Evolutionary conservation across 1,139 yeast genomes (phyloP).

Genomic region (Saccharomyces hybrid): DNA sequence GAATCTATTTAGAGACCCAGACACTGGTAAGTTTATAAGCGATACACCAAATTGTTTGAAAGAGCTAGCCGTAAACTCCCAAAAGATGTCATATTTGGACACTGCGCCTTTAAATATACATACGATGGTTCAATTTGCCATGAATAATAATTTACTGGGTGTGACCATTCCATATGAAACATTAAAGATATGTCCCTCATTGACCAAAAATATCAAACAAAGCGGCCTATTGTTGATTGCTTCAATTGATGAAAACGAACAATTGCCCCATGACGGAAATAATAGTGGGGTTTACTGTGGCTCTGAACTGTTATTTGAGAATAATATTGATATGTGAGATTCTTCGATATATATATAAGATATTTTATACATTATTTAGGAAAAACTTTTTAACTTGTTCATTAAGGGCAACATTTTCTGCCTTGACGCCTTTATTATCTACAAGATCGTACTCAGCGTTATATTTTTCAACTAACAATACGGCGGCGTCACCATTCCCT

Average conservation of each 20-base stretch:
- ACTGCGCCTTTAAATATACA: slow-evolving; percentile 47
- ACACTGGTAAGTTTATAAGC: slow-evolving; percentile 32
- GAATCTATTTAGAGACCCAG: slow-evolving; percentile 39
- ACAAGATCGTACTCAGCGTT: slow-evolving; percentile 58
- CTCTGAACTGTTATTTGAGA: slow-evolving; percentile 62
- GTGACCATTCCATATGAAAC: slow-evolving; percentile 67
- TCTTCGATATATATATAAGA: slow-evolving; percentile 1
- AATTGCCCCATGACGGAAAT: slow-evolving; percentile 37
- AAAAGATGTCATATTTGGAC: slow-evolving; percentile 32
- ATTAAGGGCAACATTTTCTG: slow-evolving; percentile 56
- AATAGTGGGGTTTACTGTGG: slow-evolving; percentile 69
- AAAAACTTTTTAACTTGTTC: slow-evolving; percentile 46
- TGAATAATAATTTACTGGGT: slow-evolving; percentile 77
- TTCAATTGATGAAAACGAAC: slow-evolving; percentile 22
- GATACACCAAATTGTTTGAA: slow-evolving; percentile 31
- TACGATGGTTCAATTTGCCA: slow-evolving; percentile 65
- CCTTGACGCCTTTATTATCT: slow-evolving; percentile 48
- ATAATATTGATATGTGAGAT: slow-evolving; percentile 54
- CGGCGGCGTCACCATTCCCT: slow-evolving; percentile 77
- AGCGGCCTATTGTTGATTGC: slow-evolving; percentile 77
- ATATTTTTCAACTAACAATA: slow-evolving; percentile 43
- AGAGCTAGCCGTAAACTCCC: slow-evolving; percentile 14
- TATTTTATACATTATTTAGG: slow-evolving; percentile 8
- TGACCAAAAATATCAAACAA: slow-evolving; percentile 67
- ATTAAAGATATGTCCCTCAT: slow-evolving; percentile 64